These are phyloP conservation scores for Cercospora sp. DNA, from an alignment of 2,329 filamentous ascomycete species.

Conservation along the genomic window DNA sequence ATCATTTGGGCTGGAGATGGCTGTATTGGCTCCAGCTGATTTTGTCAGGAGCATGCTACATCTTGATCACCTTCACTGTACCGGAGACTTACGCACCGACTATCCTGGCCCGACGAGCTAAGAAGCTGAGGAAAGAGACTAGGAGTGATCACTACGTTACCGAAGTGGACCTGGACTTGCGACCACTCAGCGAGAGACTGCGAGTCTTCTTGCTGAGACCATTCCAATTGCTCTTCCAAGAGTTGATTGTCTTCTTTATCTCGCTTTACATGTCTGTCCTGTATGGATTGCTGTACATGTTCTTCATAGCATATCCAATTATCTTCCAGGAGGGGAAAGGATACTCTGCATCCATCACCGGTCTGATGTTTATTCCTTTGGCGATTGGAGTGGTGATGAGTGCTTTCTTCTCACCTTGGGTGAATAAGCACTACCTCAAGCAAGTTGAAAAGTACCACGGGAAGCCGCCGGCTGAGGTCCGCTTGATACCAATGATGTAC, in stretches of 20 bases:
- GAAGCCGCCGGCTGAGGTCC: slow-evolving; percentile 72
- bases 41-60: slow-evolving; percentile 66
- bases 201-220: slow-evolving; percentile 75
- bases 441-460: slow-evolving; percentile 64
- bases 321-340: slow-evolving; percentile 79
- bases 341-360: slow-evolving; percentile 72
- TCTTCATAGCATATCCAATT: slow-evolving; percentile 62
- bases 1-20: slow-evolving; percentile 50
- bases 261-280: slow-evolving; percentile 63
- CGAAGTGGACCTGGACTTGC: slow-evolving; percentile 74
- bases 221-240: slow-evolving; percentile 80
- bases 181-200: slow-evolving; percentile 68
- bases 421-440: slow-evolving; percentile 78
- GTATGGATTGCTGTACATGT: slow-evolving; percentile 49
- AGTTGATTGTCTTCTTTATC: slow-evolving; percentile 83
- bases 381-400: slow-evolving; percentile 33
- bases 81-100: slow-evolving; percentile 85
- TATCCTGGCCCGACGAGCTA: slow-evolving; percentile 68
- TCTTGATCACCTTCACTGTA: slow-evolving; percentile 81
- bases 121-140: slow-evolving; percentile 68
- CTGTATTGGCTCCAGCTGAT: slow-evolving; percentile 87
- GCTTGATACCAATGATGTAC: slow-evolving; percentile 70
- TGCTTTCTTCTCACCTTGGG: slow-evolving; percentile 53
- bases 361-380: slow-evolving; percentile 59
- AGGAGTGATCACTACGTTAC: slow-evolving; percentile 70